Evolutionary conservation across 2,329 filamentous ascomycete species (phyloP).

Genomic region (Clathrospora elynae): DNA sequence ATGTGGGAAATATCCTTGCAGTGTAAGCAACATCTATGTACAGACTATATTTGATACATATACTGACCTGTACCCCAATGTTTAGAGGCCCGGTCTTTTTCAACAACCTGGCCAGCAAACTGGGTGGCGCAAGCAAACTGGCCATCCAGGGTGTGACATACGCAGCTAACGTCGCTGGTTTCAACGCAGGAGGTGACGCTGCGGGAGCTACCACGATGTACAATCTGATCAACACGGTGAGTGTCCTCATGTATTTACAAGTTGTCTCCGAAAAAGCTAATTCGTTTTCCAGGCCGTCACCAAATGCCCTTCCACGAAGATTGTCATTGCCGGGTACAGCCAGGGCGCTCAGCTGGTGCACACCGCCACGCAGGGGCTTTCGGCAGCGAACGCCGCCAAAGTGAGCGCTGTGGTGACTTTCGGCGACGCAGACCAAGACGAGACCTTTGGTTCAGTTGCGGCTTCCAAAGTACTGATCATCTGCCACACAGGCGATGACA

Average conservation of each 20-base stretch:
- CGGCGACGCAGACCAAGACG: constrained; percentile 44
- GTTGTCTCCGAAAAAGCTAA: not conserved
- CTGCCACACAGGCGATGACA: constrained; percentile 46
- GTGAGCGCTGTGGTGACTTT: constrained; percentile 44
- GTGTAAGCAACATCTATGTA: too few species aligned
- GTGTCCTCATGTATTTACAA: constrained; percentile 21
- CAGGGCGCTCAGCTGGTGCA: constrained; percentile 53
- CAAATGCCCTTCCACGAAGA: constrained; percentile 38
- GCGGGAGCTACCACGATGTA: constrained; percentile 53
- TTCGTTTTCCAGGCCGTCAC: constrained; percentile 18
- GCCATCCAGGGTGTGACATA: constrained; percentile 64
- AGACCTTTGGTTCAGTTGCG: constrained; percentile 37
- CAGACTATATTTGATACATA: too few species aligned
- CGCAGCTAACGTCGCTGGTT: constrained; percentile 51
- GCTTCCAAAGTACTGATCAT: constrained; percentile 42
- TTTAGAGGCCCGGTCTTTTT: constrained; percentile 57
- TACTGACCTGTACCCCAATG: too few species aligned
- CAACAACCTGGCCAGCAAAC: constrained; percentile 48
- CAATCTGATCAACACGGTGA: constrained; percentile 40
- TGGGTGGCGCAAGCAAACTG: constrained; percentile 51
- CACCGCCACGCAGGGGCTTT: constrained; percentile 48
- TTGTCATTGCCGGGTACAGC: constrained; percentile 39
- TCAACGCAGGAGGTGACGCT: constrained; percentile 54
- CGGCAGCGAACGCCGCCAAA: constrained; percentile 26
- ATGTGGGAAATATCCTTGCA: constrained; percentile 57